Evolutionary conservation across 2,329 filamentous ascomycete genomes (phyloP).

Genomic region (Neopestalotiopsis clavispora): DNA sequence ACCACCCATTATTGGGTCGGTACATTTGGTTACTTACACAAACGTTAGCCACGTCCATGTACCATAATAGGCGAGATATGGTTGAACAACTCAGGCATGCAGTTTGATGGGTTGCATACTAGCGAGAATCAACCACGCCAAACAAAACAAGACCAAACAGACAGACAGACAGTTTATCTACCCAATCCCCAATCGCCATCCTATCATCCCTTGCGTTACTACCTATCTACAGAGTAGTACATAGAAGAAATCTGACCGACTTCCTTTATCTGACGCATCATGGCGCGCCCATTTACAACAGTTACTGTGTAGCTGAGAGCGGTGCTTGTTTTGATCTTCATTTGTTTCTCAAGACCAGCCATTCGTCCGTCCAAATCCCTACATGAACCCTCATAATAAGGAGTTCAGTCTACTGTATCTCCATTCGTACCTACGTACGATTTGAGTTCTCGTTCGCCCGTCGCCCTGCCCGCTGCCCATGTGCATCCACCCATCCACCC

Average conservation of each 20-base stretch:
- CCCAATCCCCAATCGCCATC: background rate
- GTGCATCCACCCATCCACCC: background rate
- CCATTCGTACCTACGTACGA: too few relatives aligned
- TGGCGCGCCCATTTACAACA: too few relatives aligned
- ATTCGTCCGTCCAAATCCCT: background rate
- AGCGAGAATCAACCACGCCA: background rate
- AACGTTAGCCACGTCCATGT: background rate
- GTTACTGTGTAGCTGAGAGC: too few relatives aligned
- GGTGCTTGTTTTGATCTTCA: too few relatives aligned
- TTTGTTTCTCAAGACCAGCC: background rate
- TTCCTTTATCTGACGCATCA: too few relatives aligned
- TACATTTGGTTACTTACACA: background rate
- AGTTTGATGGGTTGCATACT: conserved; percentile 3
- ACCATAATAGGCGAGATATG: background rate
- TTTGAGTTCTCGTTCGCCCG: background rate
- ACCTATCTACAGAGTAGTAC: too few relatives aligned
- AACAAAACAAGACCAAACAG: background rate
- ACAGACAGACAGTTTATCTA: background rate
- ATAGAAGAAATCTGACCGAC: too few relatives aligned
- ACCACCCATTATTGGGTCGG: too few relatives aligned
- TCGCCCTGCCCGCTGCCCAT: background rate
- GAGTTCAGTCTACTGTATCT: background rate
- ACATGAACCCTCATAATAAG: too few relatives aligned
- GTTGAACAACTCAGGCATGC: background rate
- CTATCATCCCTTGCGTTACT: background rate